These are phyloP conservation scores for Tephrocybe sp. DNA, from an alignment of 768 basidiomycete species.

Conservation along the genomic window DNA sequence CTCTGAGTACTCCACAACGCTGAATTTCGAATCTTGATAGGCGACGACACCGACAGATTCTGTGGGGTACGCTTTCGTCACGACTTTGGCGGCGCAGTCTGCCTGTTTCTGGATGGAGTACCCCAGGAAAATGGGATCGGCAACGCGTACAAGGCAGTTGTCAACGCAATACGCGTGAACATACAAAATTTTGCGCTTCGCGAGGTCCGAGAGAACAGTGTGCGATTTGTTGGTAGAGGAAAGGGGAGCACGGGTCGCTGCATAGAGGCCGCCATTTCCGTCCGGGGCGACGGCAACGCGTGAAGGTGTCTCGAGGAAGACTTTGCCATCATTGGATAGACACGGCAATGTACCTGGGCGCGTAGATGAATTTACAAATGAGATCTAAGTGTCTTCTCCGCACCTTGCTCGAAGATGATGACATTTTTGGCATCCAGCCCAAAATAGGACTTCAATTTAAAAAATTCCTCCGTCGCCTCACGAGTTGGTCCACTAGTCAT, in stretches of 20 bases:
- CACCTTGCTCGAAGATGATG: constrained; percentile 96
- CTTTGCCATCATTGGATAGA: constrained; percentile 92
- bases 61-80: constrained; percentile 81
- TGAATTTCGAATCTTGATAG: constrained; percentile 75
- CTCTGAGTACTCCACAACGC: constrained; percentile 97
- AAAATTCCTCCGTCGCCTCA: constrained; percentile 82
- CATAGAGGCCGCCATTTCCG: constrained; percentile 97
- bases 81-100: constrained; percentile 95
- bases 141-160: constrained; percentile 97
- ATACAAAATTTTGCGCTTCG: constrained; percentile 74
- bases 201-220: constrained; percentile 85
- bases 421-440: constrained; percentile 81
- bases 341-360: constrained; percentile 89
- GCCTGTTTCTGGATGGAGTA: constrained; percentile 88
- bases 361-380: not conserved
- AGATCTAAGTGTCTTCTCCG: constrained; percentile 16
- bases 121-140: constrained; percentile 96
- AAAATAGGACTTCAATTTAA: constrained; percentile 74
- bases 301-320: constrained; percentile 78
- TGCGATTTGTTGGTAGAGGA: constrained; percentile 57
- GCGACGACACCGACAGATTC: constrained; percentile 97
- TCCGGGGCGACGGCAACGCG: constrained; percentile 94
- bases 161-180: constrained; percentile 97
- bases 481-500: constrained; percentile 99
- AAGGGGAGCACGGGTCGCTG: constrained; percentile 82